Evolutionary conservation across 352 stramenopile genomes (phyloP).

Genomic region (Globisporangium mamillatum): DNA sequence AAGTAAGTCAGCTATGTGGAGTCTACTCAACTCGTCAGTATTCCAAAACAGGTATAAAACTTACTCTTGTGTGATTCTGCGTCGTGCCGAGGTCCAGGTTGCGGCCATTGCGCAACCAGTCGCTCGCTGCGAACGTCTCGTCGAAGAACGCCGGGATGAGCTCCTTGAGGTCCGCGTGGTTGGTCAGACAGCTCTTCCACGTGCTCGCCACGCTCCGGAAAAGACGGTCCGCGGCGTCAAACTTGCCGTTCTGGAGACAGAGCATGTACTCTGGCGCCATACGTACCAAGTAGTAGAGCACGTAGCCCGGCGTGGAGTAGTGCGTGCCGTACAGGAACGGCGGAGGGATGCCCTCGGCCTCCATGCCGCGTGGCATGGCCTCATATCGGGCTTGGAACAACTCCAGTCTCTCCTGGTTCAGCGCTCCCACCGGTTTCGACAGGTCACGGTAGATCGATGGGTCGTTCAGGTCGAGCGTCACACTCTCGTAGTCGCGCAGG

Average conservation of each 20-base stretch:
- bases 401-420: constrained; percentile 86
- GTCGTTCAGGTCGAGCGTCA: constrained; percentile 86
- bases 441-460: constrained; percentile 91
- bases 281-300: constrained; percentile 97
- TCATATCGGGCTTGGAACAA: constrained; percentile 89
- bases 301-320: constrained; percentile 92
- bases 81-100: constrained; percentile 94
- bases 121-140: constrained; percentile 57
- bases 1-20: not conserved
- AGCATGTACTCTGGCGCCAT: constrained; percentile 95
- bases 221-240: constrained; percentile 97
- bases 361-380: constrained; percentile 81
- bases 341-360: constrained; percentile 79
- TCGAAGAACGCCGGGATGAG: constrained; percentile 99
- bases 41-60: not conserved
- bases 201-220: constrained; percentile 94
- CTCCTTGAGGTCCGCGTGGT: constrained; percentile 97
- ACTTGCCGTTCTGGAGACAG: constrained; percentile 96
- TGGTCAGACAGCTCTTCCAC: constrained; percentile 86
- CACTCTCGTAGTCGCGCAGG: constrained; percentile 86
- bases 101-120: constrained; percentile 96
- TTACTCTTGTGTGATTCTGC: constrained; percentile 65
- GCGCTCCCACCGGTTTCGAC: constrained; percentile 92
- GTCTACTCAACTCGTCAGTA: not conserved
- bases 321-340: constrained; percentile 98